Evolutionary conservation across 106 monocot species (phyloP), one percentile per base, ranked within the genome.

Genomic region (Amphibolis antarctica): DNA sequence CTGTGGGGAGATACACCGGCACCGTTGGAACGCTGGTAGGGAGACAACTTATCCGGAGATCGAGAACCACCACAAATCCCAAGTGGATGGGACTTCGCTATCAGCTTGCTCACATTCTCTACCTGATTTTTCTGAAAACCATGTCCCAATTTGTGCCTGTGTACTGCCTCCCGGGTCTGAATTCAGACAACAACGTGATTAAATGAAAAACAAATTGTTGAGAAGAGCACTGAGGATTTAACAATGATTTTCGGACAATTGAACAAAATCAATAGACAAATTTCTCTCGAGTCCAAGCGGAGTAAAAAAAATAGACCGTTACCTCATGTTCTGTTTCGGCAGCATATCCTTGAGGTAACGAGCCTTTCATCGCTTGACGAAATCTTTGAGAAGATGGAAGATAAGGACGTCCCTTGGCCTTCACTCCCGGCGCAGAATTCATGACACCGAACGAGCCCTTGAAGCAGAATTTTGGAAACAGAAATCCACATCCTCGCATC

Each of bases 121-220:
- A 27, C 63, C 51, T 52, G 65, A 31, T 20, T 17, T 61, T n/a
- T 49, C 53, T 62, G 55, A 70, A 69, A 14, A 36, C 53, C 66
- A 27, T 63, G 72, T 31, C 63, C 69, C 46, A 75, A 55, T 48
- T 86, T 91, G 49, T 91, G 78, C 68, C 73, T 86, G 59, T 77
- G 75, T 11, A 92, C 79, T 21, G 77, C 81, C 62, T 84, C 86
- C 84, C 86, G 84, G 17, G 86, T 75, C 25, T 78, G 60, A 74
- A 18, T 13, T 20, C 47, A 66, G 20, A 42, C n/a, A n/a, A n/a
- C n/a, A n/a, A n/a, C n/a, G n/a, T n/a, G 0, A 23, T 45, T 23
- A 7, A 63, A 17, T 44, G 47, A 23, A 23, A 30, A 46, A 17
- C 62, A 22, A 63, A 23, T 23, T 26, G 43, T 44, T n/a, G 29